Evolutionary conservation across 441 rosid species (phyloP), one percentile per base, ranked within the genome.

Genomic region (Mallotus japonicus): DNA sequence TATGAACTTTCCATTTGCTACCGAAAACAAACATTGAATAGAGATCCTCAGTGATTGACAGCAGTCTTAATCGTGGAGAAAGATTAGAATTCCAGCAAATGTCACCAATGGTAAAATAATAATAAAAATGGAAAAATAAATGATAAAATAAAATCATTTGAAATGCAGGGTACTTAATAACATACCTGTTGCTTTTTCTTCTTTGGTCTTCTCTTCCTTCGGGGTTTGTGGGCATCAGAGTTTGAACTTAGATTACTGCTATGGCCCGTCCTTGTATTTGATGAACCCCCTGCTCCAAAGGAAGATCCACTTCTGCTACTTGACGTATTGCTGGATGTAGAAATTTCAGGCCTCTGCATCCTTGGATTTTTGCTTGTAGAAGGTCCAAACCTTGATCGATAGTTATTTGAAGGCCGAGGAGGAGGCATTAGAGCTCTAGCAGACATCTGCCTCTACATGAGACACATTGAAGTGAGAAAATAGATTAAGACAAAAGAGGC

Each of bases 351-450:
- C 80, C 85, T 84, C 78, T 70, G 85, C 34, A 51, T 71, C 67
- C 86, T 82, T 64, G 88, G 78, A 70, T 75, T 84, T 81, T 83
- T 87, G 79, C 90, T 83, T 20, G 88, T 81, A 51, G 95, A 87
- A 73, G 92, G 80, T 59, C 85, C 94, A 80, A 91, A 86, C 81
- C 91, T 92, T 76, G 91, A 85, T 61, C 74, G 84, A 7, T 73
- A 80, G 50, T 80, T 80, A 57, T 78, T 85, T 68, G 90, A 86
- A 75, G 92, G 92, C 51, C 90, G 84, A 10, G 99, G 99, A 59
- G 99, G 99, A n/a, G 89, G 98, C 99, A 93, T 92, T 74, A 86
- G 84, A 80, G 91, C 92, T 81, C 92, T 86, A 69, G 94, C 93
- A 78, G 93, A 86, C 74, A 79, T 86, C 81, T 89, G 90, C 70